Conservation (phyloP, 176 grass and related monocot species). For the Canna indica region DNA sequence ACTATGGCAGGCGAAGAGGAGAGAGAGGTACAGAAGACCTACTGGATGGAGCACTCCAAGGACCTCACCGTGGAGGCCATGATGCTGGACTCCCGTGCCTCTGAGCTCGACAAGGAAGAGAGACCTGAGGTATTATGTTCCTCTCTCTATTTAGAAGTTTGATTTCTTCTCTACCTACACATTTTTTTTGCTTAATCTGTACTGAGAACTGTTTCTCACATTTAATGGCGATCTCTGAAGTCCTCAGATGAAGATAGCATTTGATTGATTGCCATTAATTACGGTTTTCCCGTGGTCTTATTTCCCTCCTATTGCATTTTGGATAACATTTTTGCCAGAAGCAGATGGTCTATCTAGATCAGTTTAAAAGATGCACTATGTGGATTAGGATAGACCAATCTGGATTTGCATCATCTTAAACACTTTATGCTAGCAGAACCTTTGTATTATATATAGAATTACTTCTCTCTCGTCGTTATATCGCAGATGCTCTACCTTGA, state of each 20-base stretch:
- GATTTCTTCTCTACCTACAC: background rate
- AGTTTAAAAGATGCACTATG: background rate
- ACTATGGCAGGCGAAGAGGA: constrained; percentile 32
- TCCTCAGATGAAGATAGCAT: background rate
- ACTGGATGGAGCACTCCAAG: constrained; percentile 93
- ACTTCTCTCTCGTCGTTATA: no score
- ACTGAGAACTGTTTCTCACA: background rate
- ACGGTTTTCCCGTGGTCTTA: background rate
- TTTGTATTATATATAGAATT: no score
- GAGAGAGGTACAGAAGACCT: constrained; percentile 69
- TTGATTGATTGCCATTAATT: background rate
- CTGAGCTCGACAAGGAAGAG: constrained; percentile 95
- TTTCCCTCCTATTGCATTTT: background rate
- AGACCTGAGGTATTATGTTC: constrained; percentile 58
- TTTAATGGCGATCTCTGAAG: background rate
- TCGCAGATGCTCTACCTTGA: no score
- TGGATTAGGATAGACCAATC: background rate
- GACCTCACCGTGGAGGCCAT: constrained; percentile 93
- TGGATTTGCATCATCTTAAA: background rate
- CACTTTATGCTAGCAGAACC: no score
- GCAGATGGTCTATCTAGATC: background rate
- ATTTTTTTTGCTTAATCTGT: background rate
- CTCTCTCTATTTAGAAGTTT: background rate
- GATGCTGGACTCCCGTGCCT: constrained; percentile 90
- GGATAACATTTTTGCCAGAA: background rate